Base-by-base conservation (phyloP, 805 yeast species). In the Wickerhamomyces strasburgensis region DNA sequence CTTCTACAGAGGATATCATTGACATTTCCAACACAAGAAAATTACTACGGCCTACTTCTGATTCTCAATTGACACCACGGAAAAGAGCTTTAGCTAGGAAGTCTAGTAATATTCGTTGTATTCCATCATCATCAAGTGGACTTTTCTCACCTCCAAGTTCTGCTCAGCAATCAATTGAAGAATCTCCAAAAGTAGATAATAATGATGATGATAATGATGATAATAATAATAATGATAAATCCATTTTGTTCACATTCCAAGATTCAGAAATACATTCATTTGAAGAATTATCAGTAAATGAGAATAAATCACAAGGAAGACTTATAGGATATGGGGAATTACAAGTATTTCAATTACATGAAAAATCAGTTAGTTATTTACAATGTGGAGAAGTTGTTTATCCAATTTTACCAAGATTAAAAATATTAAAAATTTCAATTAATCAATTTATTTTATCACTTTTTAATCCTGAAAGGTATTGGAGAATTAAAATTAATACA, bases 391-490 rank as follows among this genome's bases (percentile, higher is more conserved):
- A 76, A 5, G 73, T 85, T 27, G 73, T 84, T 2, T 84, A 84
- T 52, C 94, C 95, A 4, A 71, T 85, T 11, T 60, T 85, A 35
- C 85, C 87, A 4, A 73, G 70, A 42, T 56, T 80, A 37, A 73
- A 76, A 47, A 65, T 85, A 3, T 56, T 82, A 42, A 62, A 84
- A 47, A 66, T 71, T 9, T 60, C 63, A 16, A 44, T 40, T 32
- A 65, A 64, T 34, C 72, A 70, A 47, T 80, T 80, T 47, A 66
- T 81, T 3, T 54, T 84, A 14, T 80, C 87, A 1, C 67, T 85
- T 39, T 75, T 75, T 19, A 84, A 83, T 48, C 94, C 94, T 0
- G 81, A 78, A 44, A 62, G 90, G 48, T 83, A 76, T 57, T 85
- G 94, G 95, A 67, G 72, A 19, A 63, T 78, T 30, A 62, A 52